Base-by-base conservation (phyloP, 768 basidiomycete species). In the Mycena haematopus region DNA sequence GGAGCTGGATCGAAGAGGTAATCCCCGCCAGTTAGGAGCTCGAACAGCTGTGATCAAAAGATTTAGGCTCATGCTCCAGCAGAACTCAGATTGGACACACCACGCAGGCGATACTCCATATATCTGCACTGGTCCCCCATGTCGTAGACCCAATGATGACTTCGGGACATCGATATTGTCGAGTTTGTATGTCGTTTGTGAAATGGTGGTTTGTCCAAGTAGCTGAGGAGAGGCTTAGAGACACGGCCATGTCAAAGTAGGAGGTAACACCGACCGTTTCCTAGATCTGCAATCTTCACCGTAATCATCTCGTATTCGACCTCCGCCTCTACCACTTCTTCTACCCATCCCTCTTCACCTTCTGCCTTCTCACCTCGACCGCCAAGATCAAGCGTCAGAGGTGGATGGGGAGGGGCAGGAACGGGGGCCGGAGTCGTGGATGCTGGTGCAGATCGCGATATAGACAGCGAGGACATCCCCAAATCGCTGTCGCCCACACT, bases 281-380 rank as follows among this genome's bases (percentile, higher is more conserved):
- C 97, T 59, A 99, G 76, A 83, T 99, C 97, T 35, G 96, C 97
- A 71, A 99, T 99, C 83, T 99, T 98, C 58, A 99, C 97, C 5
- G 95, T 98, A 62, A 99, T 97, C 73, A 86, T 86, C 73, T 92
- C 87, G n/a, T 67, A 67, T 24, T 67, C 66, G 10, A 25, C 15
- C 50, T 63, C 62, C 25, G 25, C 15, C 19, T 66, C 65, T 6
- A 22, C 42, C 35, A 67, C 66, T 40, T 67, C 66, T 29, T 67
- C 66, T 3, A 63, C 59, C 66, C 66, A 67, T 1, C 36, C 58
- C 8, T 63, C 66, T 45, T 63, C 66, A 22, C 58, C 65, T 15
- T 60, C 61, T 15, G 56, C 29, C 21, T 52, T 42, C 35, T 44
- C 55, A 6, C 10, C 40, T 19, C 54, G 49, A 21, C 49, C 17